A percentile compares a stretch with the other conserved stretches of the same genome.
Evolutionary conservation across 192 early-diverging fungal species (phyloP).

Genomic region (Dispira simplex): DNA sequence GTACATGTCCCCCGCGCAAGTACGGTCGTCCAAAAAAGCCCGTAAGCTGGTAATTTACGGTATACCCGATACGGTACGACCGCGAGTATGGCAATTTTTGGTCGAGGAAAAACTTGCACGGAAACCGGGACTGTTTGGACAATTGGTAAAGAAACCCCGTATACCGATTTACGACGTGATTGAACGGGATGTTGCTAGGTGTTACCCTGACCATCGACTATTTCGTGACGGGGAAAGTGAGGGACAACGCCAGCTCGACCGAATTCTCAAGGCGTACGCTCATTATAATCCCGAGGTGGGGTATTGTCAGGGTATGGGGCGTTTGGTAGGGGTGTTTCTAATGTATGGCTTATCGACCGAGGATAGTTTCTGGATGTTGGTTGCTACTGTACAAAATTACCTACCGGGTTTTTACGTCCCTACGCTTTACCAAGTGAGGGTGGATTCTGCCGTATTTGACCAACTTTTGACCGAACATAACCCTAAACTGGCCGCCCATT

Average conservation of each 20-base stretch:
- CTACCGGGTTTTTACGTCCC: slow-evolving; percentile 69
- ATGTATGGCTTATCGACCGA: slow-evolving; percentile 69
- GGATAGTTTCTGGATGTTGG: slow-evolving; percentile 82
- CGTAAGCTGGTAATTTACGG: slow-evolving; percentile 44
- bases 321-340: slow-evolving; percentile 78
- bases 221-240: slow-evolving; percentile 51
- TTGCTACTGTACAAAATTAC: slow-evolving; percentile 51
- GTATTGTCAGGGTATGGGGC: slow-evolving; percentile 90
- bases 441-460: slow-evolving; percentile 76
- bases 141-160: not conserved
- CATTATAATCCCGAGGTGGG: slow-evolving; percentile 72
- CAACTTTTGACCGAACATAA: slow-evolving; percentile 49
- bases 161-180: slow-evolving; percentile 74
- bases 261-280: slow-evolving; percentile 71
- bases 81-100: slow-evolving; percentile 51
- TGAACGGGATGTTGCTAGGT: slow-evolving; percentile 72
- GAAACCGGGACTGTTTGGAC: slow-evolving; percentile 31
- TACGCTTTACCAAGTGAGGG: slow-evolving; percentile 51
- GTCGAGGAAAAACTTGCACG: slow-evolving; percentile 32
- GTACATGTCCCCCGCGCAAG: too few relatives aligned
- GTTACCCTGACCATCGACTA: slow-evolving; percentile 78
- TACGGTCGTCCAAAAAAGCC: not conserved
- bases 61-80: slow-evolving; percentile 52
- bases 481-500: slow-evolving; percentile 45
- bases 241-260: slow-evolving; percentile 65